Conservation (phyloP, 441 rosid species). For the Populus hybrid region DNA sequence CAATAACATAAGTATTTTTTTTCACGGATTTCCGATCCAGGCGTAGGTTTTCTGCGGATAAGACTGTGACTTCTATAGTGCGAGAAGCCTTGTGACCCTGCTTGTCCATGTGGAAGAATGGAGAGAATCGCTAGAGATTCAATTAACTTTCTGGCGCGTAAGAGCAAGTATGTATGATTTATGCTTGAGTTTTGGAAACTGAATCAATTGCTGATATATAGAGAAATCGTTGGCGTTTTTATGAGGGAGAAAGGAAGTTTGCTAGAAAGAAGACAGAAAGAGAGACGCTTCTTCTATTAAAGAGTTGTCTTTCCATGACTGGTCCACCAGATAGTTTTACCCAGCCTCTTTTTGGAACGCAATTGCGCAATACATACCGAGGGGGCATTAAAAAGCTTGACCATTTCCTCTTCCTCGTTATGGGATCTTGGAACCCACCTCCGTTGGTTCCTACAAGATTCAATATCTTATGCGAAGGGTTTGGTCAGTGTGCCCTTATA, state of each 20-base stretch:
- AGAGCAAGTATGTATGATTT: background rate
- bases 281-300: background rate
- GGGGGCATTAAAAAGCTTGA: background rate
- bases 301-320: background rate
- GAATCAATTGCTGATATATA: background rate
- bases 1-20: slow-evolving; percentile 36
- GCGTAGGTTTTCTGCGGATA: slow-evolving; percentile 58
- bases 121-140: background rate
- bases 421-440: no score
- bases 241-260: background rate
- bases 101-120: background rate
- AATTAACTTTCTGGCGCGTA: background rate
- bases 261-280: background rate
- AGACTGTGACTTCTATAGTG: slow-evolving; percentile 43
- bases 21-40: slow-evolving; percentile 39
- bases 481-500: background rate
- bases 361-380: no score
- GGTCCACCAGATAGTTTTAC: no score
- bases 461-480: background rate
- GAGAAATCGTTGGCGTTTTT: background rate
- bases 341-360: no score
- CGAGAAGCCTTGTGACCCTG: background rate
- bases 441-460: background rate
- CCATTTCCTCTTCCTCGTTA: background rate
- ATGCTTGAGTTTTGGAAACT: background rate